Base-by-base conservation (phyloP, 108 stramenopile genomes). In the Hondaea fermentalgiana region DNA sequence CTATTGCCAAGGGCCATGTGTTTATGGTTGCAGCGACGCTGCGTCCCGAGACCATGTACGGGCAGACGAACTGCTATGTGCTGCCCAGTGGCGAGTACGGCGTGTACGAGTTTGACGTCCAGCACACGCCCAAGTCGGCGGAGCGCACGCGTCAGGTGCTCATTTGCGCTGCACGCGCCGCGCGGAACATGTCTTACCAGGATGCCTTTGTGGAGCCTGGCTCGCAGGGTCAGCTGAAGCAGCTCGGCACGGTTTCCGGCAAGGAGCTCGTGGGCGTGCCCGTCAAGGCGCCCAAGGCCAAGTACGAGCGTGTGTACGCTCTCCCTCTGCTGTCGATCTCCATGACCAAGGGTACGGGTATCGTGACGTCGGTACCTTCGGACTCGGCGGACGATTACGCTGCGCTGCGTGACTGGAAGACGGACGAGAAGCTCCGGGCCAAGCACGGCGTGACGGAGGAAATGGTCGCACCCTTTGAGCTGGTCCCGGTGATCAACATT, bases 11-110 rank as follows among this genome's bases (percentile, higher is more conserved):
- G 5, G 83, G 83, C 44, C 5, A 91, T 4, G 96, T 98, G 44
- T 98, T 94, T 91, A 90, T 99, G 59, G 99, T 97, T 3, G 97
- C 99, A 16, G 99, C 99, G 14, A 99, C 99, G 29, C 94, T 99
- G 58, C 95, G 99, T 42, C 99, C 99, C 5, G 99, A 99, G 93
- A 99, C 99, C 17, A 99, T 99, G 99, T 98, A 98, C 89, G 99
- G 99, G 10, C 99, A 99, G 93, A 99, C 99, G 60, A 99, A 99
- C 91, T 98, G 98, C 96, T 99, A 97, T 90, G 97, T 98, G 45
- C 94, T 98, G 57, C 99, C 99, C 43, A 93, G 94, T 44, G 98
- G 98, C 72, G 97, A 97, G 91, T 99, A 99, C 92, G 99, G 99
- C 64, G 97, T 97, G 25, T 99, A 96, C 92, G 93, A 95, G 91